Percentiles rank a stretch among this genome's conserved stretches.
Evolutionary conservation across 2,329 filamentous ascomycete genomes (phyloP).

Genomic region (Emergomyces africanus): DNA sequence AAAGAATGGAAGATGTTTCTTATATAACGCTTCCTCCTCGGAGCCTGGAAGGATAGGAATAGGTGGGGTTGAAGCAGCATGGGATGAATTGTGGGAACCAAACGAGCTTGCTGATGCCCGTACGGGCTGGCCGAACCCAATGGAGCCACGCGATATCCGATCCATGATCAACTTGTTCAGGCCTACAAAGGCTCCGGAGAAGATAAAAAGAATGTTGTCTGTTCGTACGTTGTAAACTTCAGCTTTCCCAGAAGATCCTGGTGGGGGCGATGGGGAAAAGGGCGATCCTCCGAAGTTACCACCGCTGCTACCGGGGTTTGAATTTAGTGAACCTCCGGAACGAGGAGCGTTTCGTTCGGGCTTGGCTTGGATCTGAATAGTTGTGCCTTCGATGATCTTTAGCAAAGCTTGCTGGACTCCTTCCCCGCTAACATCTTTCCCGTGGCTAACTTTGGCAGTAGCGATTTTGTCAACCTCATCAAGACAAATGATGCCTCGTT

Average conservation of each 20-base stretch:
- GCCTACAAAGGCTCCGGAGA: slow-evolving; percentile 88
- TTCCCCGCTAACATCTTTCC: slow-evolving; percentile 89
- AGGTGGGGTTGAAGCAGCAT: slow-evolving; percentile 22
- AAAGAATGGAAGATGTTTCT: slow-evolving; percentile 47
- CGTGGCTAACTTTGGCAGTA: slow-evolving; percentile 71
- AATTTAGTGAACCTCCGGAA: slow-evolving; percentile 24
- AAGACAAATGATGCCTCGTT: slow-evolving; percentile 86
- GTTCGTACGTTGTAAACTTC: slow-evolving; percentile 68
- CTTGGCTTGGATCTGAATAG: slow-evolving; percentile 82
- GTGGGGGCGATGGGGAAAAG: slow-evolving; percentile 9
- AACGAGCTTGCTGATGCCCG: slow-evolving; percentile 36
- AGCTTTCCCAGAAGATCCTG: slow-evolving; percentile 30
- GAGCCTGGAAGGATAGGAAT: slow-evolving; percentile 48
- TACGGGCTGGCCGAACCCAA: slow-evolving; percentile 83
- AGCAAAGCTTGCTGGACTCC: slow-evolving; percentile 91
- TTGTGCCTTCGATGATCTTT: slow-evolving; percentile 94
- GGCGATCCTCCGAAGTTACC: slow-evolving; percentile 8
- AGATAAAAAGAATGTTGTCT: slow-evolving; percentile 94
- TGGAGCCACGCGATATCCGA: slow-evolving; percentile 72
- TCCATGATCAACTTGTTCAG: slow-evolving; percentile 78
- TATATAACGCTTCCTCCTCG: slow-evolving; percentile 49
- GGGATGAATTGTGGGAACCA: slow-evolving; percentile 13
- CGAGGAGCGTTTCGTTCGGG: slow-evolving; percentile 32
- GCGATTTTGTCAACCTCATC: slow-evolving; percentile 98
- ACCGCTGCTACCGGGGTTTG: slow-evolving; percentile 19